Evolutionary conservation across 257 asterid genomes (phyloP), one percentile per base, ranked within the genome.

Genomic region (Capsicum baccatum): DNA sequence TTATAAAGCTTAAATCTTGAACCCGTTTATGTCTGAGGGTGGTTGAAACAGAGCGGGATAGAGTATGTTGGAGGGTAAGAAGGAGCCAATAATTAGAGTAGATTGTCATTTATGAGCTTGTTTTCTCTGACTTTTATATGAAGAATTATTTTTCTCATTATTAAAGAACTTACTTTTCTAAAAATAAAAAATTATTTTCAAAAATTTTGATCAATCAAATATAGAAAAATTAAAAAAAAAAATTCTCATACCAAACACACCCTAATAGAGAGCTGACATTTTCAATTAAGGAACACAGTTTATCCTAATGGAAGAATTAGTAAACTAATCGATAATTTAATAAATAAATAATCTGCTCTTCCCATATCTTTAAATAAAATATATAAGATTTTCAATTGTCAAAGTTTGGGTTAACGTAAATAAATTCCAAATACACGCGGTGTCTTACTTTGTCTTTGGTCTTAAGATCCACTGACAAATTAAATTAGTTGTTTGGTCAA

Each of bases 391-490:
- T 44, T 64, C 71, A 66, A 5, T 66, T 66, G 9, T 52, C 81
- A 74, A 74, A 50, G 62, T 7, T 76, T 52, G n/a, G 52, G 81
- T 76, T 0, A 21, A 52, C 48, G 48, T 76, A 76, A 52, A 52
- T 26, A 13, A 76, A 76, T 76, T 76, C 48, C 63, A 76, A 76
- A 63, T 76, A 76, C 63, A 76, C 81, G 9, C 81, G 15, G 3
- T 14, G 48, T 76, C 15, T 76, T 52, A 76, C 81, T 76, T 52
- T 52, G 4, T 21, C 81, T 52, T 76, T 76, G 47, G 26, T 52
- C 15, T 52, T 13, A 26, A 21, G 48, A 0, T 26, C 9, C 44
- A 64, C 5, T 0, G n/a, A 64, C n/a, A 33, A 3, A 26, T 64
- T 26, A 6, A 64, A 26, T 64, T 48, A 48, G 2, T 52, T 52